phyloP scores from a whole-genome alignment of 306 rosid genomes.

The Cucumis cinereus region DNA sequence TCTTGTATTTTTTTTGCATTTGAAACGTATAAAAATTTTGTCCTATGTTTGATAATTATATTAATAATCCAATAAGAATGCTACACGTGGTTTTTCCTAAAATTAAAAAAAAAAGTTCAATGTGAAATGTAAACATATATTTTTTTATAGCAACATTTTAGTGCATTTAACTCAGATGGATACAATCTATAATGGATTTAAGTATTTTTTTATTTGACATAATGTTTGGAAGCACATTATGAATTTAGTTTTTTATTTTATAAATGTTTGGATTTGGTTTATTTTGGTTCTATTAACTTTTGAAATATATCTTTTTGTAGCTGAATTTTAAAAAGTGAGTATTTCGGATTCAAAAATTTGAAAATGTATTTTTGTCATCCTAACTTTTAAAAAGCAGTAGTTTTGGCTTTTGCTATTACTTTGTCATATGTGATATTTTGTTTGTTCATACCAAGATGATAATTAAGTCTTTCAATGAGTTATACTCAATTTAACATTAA shows the following conservation, averaged over 20 bases:
- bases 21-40: neutral
- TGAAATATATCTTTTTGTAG: neutral
- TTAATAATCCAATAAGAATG: neutral
- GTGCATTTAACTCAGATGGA: no score
- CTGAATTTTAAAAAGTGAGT: neutral
- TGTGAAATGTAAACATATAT: neutral
- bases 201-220: no score
- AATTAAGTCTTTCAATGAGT: neutral
- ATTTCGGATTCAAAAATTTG: neutral
- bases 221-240: no score
- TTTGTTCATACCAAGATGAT: no score
- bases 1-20: no score
- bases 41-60: neutral
- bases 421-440: neutral
- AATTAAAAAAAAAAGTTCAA: neutral
- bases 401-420: neutral
- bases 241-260: neutral
- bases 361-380: neutral
- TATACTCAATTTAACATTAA: no score
- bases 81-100: neutral
- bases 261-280: neutral
- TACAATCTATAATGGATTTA: no score
- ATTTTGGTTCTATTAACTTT: neutral
- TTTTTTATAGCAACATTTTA: no score
- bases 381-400: neutral